A percentile compares a stretch with the other conserved stretches of the same genome.
phyloP scores from a whole-genome alignment of 805 yeast species.

The Metschnikowia lachancei region DNA sequence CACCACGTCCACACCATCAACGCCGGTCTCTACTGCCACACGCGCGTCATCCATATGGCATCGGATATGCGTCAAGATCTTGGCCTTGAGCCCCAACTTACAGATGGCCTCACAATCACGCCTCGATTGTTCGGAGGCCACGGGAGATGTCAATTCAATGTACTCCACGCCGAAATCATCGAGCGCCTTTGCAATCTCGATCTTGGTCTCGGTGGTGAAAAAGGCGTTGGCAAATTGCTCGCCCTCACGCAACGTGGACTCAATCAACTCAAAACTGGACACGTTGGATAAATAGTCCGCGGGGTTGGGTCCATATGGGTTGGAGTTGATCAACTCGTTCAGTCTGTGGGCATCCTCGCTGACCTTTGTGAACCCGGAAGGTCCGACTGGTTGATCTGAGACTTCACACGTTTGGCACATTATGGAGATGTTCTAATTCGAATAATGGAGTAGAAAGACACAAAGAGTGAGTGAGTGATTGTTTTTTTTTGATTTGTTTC shows the following conservation, averaged over 20 bases:
- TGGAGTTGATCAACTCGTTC: conserved; percentile 28
- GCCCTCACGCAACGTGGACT: conserved; percentile 95
- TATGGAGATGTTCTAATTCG: not conserved
- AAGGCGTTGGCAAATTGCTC: conserved; percentile 98
- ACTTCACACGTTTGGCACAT: conserved; percentile 9
- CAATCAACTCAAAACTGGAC: conserved; percentile 83
- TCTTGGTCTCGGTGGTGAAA: conserved; percentile 89
- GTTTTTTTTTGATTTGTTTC: not conserved
- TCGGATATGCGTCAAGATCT: conserved; percentile 93
- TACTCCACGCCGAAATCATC: conserved; percentile 98
- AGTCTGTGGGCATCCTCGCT: conserved; percentile 34
- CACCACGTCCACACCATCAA: conserved; percentile 98
- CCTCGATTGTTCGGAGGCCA: conserved; percentile 92
- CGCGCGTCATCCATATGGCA: conserved; percentile 99
- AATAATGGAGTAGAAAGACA: not conserved
- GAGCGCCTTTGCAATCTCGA: conserved; percentile 93
- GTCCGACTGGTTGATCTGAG: conserved; percentile 12
- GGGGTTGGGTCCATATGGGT: conserved; percentile 96
- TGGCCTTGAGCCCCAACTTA: conserved; percentile 92
- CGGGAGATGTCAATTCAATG: conserved; percentile 96
- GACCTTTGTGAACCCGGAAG: conserved; percentile 37
- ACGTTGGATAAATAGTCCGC: conserved; percentile 90
- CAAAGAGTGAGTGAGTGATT: not conserved
- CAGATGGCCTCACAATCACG: conserved; percentile 97
- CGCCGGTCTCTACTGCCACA: conserved; percentile 97